phyloP scores from a whole-genome alignment of 257 asterid species.

The Gardenia jasminoides region DNA sequence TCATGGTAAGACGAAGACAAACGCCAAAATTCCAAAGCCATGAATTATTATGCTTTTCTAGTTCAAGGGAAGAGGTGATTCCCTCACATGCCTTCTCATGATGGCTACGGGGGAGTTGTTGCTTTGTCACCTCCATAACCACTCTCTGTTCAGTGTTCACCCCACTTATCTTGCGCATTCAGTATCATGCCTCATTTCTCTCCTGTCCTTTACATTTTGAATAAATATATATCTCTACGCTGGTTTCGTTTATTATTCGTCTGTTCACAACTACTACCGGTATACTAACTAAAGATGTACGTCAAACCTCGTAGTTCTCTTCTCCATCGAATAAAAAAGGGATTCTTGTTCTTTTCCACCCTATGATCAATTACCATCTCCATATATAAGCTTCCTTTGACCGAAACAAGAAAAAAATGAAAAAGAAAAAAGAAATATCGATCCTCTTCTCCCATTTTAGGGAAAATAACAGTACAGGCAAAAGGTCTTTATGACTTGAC shows the following conservation, averaged over 20 bases:
- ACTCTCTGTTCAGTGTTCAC: slow-evolving; percentile 4
- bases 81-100: slow-evolving; percentile 34
- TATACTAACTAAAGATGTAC: neutral
- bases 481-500: neutral
- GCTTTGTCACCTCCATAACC: slow-evolving; percentile 30
- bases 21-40: neutral
- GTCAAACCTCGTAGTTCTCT: neutral
- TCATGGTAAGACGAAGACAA: neutral
- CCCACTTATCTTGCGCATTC: neutral
- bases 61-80: slow-evolving; percentile 10
- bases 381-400: too few relatives aligned
- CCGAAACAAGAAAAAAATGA: neutral
- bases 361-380: neutral
- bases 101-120: slow-evolving; percentile 24
- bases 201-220: neutral
- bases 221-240: neutral
- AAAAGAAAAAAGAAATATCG: neutral
- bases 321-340: neutral
- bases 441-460: neutral
- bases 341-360: too few relatives aligned
- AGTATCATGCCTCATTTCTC: neutral
- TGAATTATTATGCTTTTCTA: neutral
- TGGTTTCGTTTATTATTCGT: neutral
- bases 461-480: neutral
- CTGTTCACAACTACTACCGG: neutral